Evolutionary conservation across 2,329 filamentous ascomycete species (phyloP).

Genomic region (Aspergillus hortae): DNA sequence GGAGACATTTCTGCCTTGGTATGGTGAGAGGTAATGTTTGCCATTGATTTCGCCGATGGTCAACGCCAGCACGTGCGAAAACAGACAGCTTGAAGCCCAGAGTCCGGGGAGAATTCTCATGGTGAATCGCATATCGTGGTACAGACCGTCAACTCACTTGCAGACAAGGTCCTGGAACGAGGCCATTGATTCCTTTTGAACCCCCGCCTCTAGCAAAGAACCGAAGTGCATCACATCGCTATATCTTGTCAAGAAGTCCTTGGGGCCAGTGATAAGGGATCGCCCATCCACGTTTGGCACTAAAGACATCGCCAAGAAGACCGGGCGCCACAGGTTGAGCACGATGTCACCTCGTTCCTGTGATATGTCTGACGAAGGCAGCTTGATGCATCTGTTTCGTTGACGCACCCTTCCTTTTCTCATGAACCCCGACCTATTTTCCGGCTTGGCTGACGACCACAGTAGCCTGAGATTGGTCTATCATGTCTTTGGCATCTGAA

Average conservation of each 20-base stretch:
- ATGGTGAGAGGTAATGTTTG: slow-evolving; percentile 60
- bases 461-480: no score
- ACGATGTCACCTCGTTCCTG: neutral
- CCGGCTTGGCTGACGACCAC: no score
- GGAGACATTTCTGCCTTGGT: slow-evolving; percentile 53
- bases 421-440: no score
- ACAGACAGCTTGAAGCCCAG: neutral
- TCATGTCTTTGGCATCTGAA: no score
- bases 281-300: neutral
- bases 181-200: neutral
- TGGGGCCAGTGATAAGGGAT: neutral
- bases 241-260: neutral
- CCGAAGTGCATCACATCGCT: neutral
- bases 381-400: no score
- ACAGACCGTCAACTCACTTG: neutral
- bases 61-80: slow-evolving; percentile 29
- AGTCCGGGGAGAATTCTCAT: neutral
- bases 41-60: slow-evolving; percentile 65
- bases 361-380: neutral
- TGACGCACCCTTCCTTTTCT: no score
- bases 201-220: neutral
- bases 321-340: neutral
- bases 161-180: no score
- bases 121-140: neutral
- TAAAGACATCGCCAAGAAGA: neutral